phyloP scores from a whole-genome alignment of 495 filamentous ascomycete genomes.

The Xylaria curta region DNA sequence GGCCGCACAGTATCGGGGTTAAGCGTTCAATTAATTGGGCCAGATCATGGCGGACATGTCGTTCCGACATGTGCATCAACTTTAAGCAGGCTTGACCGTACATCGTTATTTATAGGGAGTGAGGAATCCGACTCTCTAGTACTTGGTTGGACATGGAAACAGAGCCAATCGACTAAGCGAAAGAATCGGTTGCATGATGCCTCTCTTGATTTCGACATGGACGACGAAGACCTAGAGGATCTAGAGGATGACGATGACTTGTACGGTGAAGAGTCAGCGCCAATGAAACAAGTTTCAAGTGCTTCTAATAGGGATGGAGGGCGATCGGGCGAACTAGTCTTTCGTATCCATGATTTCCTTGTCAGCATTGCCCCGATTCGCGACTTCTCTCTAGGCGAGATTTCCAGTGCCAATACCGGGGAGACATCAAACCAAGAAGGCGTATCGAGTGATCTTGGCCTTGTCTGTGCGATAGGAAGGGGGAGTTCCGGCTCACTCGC shows the following conservation, averaged over 20 bases:
- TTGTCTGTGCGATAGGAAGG: slow-evolving; percentile 74
- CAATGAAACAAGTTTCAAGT: slow-evolving; percentile 27
- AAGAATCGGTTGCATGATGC: slow-evolving; percentile 48
- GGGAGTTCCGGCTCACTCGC: slow-evolving; percentile 73
- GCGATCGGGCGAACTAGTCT: slow-evolving; percentile 68
- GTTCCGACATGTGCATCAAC: slow-evolving; percentile 72
- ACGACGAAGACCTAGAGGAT: slow-evolving; percentile 65
- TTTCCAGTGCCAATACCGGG: slow-evolving; percentile 42
- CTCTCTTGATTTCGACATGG: slow-evolving; percentile 51
- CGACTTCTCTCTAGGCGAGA: slow-evolving; percentile 50
- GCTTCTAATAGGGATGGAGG: slow-evolving; percentile 35
- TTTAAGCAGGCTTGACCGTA: slow-evolving; percentile 67
- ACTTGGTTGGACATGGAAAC: slow-evolving; percentile 74
- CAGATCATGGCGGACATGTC: slow-evolving; percentile 64
- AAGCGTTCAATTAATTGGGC: slow-evolving; percentile 65
- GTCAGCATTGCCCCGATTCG: slow-evolving; percentile 78
- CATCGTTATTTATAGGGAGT: slow-evolving; percentile 83
- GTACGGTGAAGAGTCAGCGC: slow-evolving; percentile 71
- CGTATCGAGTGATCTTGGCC: slow-evolving; percentile 64
- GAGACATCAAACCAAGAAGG: slow-evolving; percentile 50
- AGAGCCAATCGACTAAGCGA: slow-evolving; percentile 58
- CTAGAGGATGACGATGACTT: slow-evolving; percentile 63
- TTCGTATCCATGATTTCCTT: slow-evolving; percentile 78
- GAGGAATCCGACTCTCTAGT: slow-evolving; percentile 84
- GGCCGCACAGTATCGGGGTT: slow-evolving; percentile 93